Evolutionary conservation across 495 filamentous ascomycete genomes (phyloP).

Genomic region (Trichoderma virens): DNA sequence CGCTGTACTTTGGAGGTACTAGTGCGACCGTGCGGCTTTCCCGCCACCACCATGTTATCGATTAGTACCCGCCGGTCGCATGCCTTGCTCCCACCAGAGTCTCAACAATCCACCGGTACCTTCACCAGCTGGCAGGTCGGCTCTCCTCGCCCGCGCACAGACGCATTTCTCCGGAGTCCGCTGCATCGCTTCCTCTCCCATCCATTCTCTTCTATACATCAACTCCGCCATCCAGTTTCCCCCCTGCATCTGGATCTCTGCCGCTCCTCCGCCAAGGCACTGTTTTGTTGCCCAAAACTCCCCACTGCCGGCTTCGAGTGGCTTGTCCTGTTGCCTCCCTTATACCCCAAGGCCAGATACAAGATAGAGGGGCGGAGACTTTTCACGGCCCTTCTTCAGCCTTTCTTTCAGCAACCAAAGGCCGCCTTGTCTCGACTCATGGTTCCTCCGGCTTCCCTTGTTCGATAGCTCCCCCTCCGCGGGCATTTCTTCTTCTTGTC

Average conservation of each 20-base stretch:
- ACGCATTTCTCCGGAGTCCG: background rate
- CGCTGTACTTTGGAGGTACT: background rate
- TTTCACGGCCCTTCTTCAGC: background rate
- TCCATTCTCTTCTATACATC: background rate
- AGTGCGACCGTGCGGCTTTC: background rate
- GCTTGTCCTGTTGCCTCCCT: too few species aligned
- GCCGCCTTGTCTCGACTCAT: background rate
- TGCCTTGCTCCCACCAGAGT: background rate
- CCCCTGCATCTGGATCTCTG: background rate
- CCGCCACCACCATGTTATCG: background rate
- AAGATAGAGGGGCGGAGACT: slow-evolving; percentile 2
- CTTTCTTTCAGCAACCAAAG: background rate
- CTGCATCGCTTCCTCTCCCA: background rate
- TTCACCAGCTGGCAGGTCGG: background rate
- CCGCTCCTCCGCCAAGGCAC: background rate
- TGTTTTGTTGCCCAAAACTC: too few species aligned
- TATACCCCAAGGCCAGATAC: background rate
- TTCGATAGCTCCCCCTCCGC: slow-evolving; percentile 1
- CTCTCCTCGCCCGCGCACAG: background rate
- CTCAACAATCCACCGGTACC: background rate
- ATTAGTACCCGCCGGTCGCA: background rate
- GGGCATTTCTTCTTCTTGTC: background rate
- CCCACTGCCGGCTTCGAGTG: too few species aligned
- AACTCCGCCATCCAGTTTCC: background rate
- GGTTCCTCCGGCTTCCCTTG: background rate